phyloP scores from a whole-genome alignment of 2,329 filamentous ascomycete species.

The Scedosporium dehoogii region DNA sequence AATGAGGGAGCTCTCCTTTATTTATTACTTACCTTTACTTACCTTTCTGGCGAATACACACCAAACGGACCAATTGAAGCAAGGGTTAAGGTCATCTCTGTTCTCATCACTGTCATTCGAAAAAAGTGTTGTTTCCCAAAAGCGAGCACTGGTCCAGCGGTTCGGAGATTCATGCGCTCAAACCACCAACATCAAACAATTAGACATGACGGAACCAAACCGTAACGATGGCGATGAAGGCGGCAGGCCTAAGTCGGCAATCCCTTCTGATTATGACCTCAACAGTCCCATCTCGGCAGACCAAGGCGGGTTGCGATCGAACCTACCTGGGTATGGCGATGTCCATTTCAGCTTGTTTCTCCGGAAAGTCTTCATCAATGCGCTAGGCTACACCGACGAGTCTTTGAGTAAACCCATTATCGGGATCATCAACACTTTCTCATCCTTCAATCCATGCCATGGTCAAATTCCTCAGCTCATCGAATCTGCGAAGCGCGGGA shows the following conservation, averaged over 20 bases:
- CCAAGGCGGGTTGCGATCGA: constrained; percentile 47
- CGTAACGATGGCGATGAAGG: no score
- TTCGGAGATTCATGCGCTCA: no score
- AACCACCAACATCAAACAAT: no score
- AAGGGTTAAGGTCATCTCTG: no score
- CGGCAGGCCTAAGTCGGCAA: constrained; percentile 5
- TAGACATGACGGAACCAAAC: not conserved
- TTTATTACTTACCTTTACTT: no score
- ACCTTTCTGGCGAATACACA: no score
- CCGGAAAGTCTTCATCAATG: constrained; percentile 69
- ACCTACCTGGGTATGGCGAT: constrained; percentile 61
- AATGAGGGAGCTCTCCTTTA: no score
- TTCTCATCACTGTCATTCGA: no score
- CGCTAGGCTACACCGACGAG: constrained; percentile 63
- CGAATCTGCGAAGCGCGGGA: constrained; percentile 58
- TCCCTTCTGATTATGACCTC: constrained; percentile 51
- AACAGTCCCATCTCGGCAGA: constrained; percentile 36
- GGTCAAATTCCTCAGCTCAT: constrained; percentile 62
- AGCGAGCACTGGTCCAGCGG: no score
- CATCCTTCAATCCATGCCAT: constrained; percentile 65
- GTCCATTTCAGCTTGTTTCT: constrained; percentile 67
- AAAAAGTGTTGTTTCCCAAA: no score
- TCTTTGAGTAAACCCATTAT: constrained; percentile 60
- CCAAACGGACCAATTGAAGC: no score
- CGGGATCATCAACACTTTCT: constrained; percentile 67